Evolutionary conservation across 2,329 filamentous ascomycete genomes (phyloP), one percentile per base, ranked within the genome.

Genomic region (Alternaria consortialis): DNA sequence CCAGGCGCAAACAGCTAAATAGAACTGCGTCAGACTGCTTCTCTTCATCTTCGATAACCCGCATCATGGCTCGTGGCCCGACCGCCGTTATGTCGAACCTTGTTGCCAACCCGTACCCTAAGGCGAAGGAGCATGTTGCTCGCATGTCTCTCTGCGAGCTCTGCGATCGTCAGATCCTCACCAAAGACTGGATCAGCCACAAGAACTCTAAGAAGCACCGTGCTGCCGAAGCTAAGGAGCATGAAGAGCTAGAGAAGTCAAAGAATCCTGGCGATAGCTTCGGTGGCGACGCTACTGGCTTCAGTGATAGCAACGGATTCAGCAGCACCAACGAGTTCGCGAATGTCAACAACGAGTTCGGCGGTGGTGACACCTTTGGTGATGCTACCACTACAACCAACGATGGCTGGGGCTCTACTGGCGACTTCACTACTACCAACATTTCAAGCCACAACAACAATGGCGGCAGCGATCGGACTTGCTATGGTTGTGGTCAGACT

Each of bases 341-440:
- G 15, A 36, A 50, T 36, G 81, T 83, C 83, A 63, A 80, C 50
- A 44, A 51, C 39, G 58, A 40, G 8, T 66, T 65, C 75, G 68
- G 75, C 44, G 47, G 17, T 31, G 47, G 32, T 20, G 20, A 20
- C 20, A 20, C 20, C 20, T 20, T 20, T 20, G 20, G 20, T 2
- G 20, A 20, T 13, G 36, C 43, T 42, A 39, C 29, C 27, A 48
- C 86, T 54, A 73, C 83, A 90, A 82, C 83, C 83, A 62, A 80
- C 31, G 56, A 62, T 37, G 58, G 48, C 25, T 67, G 68, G 77
- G 68, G 76, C 58, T 78, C 56, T 53, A 25, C 37, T 6, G 58
- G 54, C 25, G 58, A 48, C 34, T 52, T 55, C 23, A 25, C 55
- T 62, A 61, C 43, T 36, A 43, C 57, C 13, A 51, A 31, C 20